Evolutionary conservation across 352 stramenopile genomes (phyloP), one percentile per base, ranked within the genome.

Genomic region (Phytophthora europaea): DNA sequence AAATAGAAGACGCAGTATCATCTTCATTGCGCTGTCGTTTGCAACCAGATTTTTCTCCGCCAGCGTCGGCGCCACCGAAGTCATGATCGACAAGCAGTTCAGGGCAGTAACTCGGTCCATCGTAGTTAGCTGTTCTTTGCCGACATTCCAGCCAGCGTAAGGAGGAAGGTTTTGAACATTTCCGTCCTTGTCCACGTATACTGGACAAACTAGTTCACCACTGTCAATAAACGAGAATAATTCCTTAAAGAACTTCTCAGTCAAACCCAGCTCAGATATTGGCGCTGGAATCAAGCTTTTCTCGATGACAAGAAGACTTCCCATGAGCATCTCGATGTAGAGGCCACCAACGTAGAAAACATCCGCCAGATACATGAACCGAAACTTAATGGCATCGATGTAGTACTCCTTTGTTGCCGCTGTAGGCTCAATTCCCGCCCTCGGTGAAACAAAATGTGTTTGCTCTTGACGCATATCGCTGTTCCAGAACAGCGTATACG

Each of bases 401-500:
- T 90, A 93, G 26, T 80, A 59, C 59, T 95, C 85, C 18, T 71
- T 20, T 6, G 65, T 83, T 18, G 47, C 33, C 18, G 81, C 16
- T 8, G 54, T 50, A 20, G 84, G 83, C 50, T 91, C 75, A 16
- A 84, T 53, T 1, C 40, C 71, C 3, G 81, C 81, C 20, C 68
- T 79, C 12, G 85, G 84, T 5, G 53, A 65, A 31, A 95, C 61
- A 51, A 94, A 94, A 22, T 67, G 70, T 3, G 84, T 43, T 57
- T 90, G 61, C 40, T 96, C 89, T 60, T 82, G 60, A 3, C 90
- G 89, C 87, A 97, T 94, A 13, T 80, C 64, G n/a, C 72, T 61
- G 45, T 90, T 95, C 90, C 90, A 97, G 65, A 87, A 89, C n/a
- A 97, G 52, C 10, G 84, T 94, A 60, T 94, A 93, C 6, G 88